A percentile compares a stretch with the other conserved stretches of the same genome.
Conservation (phyloP, 1,139 yeast genomes). For the Yamadazyma aaseri region DNA sequence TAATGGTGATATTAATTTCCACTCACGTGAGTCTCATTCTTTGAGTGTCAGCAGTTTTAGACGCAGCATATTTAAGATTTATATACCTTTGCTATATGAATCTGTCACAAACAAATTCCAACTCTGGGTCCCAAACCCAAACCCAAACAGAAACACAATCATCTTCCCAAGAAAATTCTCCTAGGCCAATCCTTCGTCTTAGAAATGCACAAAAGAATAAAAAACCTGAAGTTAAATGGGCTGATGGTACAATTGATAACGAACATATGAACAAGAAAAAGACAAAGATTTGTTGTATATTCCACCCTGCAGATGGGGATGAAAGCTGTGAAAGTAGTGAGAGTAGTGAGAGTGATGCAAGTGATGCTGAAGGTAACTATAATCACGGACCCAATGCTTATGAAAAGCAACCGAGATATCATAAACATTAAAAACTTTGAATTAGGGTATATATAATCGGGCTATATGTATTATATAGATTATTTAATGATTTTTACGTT, state of each 20-base stretch:
- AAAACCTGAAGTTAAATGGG: constrained; percentile 70
- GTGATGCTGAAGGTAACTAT: constrained; percentile 23
- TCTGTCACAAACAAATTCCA: not conserved
- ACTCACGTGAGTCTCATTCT: no score
- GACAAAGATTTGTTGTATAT: constrained; percentile 93
- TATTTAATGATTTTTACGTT: no score
- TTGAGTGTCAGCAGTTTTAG: no score
- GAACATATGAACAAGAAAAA: constrained; percentile 86
- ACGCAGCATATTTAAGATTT: no score
- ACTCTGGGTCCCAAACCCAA: constrained; percentile 6
- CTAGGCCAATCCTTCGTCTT: constrained; percentile 11
- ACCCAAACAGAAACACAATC: constrained; percentile 2
- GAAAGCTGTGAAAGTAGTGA: constrained; percentile 36
- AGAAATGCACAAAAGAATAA: constrained; percentile 11
- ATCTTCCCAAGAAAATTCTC: not conserved
- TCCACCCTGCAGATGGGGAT: constrained; percentile 80
- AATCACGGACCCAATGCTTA: constrained; percentile 60
- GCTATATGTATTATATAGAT: not conserved
- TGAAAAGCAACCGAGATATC: constrained; percentile 67
- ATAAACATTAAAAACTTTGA: constrained; percentile 4
- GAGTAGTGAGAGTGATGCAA: constrained; percentile 35
- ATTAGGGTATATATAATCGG: no score
- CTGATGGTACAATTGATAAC: constrained; percentile 82
- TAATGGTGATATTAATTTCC: no score
- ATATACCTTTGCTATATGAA: no score